These are phyloP conservation scores for Globisporangium polare DNA, from an alignment of 352 stramenopile genomes.

Conservation along the genomic window DNA sequence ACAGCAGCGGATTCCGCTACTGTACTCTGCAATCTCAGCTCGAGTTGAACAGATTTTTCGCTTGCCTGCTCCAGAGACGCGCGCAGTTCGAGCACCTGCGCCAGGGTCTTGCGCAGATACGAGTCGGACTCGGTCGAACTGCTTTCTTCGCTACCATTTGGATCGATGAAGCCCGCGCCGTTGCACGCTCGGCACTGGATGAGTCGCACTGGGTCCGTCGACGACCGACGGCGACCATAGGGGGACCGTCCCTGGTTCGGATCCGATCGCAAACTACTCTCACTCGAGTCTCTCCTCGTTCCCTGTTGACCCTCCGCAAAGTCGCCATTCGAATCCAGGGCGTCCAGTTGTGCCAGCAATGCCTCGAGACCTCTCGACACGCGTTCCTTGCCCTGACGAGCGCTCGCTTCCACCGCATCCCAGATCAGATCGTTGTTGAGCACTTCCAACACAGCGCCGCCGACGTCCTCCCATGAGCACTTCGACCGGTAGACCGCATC, in stretches of 20 bases:
- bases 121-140: constrained; percentile 28
- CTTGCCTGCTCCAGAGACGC: constrained; percentile 34
- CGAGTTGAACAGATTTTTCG: constrained; percentile 24
- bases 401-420: constrained; percentile 45
- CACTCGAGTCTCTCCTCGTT: background rate
- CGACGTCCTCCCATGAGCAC: constrained; percentile 53
- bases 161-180: constrained; percentile 47
- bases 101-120: constrained; percentile 59
- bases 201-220: constrained; percentile 25
- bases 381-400: constrained; percentile 33
- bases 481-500: constrained; percentile 50
- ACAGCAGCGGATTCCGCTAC: constrained; percentile 22
- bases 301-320: constrained; percentile 1
- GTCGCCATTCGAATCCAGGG: constrained; percentile 8
- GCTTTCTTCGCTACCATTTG: constrained; percentile 11
- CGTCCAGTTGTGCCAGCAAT: constrained; percentile 35
- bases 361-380: constrained; percentile 42
- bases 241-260: constrained; percentile 7
- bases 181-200: constrained; percentile 51
- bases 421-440: constrained; percentile 67
- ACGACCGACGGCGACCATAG: constrained; percentile 11
- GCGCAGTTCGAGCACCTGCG: constrained; percentile 57
- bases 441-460: constrained; percentile 45
- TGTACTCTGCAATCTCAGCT: constrained; percentile 34
- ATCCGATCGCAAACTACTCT: background rate